Evolutionary conservation across 768 basidiomycete species (phyloP).

Genomic region (Tulasnella calospora): DNA sequence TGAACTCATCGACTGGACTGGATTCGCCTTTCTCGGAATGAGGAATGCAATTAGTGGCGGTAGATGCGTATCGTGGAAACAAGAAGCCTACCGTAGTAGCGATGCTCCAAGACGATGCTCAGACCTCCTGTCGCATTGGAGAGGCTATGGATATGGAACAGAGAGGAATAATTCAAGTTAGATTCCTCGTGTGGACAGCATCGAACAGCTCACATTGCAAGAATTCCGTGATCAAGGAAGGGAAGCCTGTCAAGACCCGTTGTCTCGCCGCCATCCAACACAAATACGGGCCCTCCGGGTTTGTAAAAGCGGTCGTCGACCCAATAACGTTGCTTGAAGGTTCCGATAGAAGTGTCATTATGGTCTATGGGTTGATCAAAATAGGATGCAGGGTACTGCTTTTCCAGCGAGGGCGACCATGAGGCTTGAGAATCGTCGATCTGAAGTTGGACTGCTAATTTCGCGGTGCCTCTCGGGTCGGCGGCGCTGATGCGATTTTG

Average conservation of each 20-base stretch:
- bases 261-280: slow-evolving; percentile 92
- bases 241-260: slow-evolving; percentile 54
- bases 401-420: not conserved
- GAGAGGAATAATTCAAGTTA: not conserved
- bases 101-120: slow-evolving; percentile 86
- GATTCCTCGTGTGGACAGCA: not conserved
- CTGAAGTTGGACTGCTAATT: slow-evolving; percentile 3
- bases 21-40: slow-evolving; percentile 52
- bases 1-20: slow-evolving; percentile 67
- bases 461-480: not conserved
- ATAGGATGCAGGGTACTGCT: slow-evolving; percentile 40
- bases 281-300: slow-evolving; percentile 73
- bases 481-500: not conserved
- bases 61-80: not conserved
- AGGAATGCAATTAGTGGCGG: not conserved
- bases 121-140: slow-evolving; percentile 80
- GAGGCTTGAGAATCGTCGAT: not conserved
- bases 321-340: slow-evolving; percentile 90
- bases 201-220: slow-evolving; percentile 37
- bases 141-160: slow-evolving; percentile 51
- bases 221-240: slow-evolving; percentile 75
- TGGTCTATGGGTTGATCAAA: slow-evolving; percentile 88
- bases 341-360: slow-evolving; percentile 53
- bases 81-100: slow-evolving; percentile 67
- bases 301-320: slow-evolving; percentile 76